Percentiles rank a stretch among this genome's conserved stretches.
Evolutionary conservation across 1,284 basidiomycete species (phyloP).

Genomic region (Kalmanozyma brasiliensis): DNA sequence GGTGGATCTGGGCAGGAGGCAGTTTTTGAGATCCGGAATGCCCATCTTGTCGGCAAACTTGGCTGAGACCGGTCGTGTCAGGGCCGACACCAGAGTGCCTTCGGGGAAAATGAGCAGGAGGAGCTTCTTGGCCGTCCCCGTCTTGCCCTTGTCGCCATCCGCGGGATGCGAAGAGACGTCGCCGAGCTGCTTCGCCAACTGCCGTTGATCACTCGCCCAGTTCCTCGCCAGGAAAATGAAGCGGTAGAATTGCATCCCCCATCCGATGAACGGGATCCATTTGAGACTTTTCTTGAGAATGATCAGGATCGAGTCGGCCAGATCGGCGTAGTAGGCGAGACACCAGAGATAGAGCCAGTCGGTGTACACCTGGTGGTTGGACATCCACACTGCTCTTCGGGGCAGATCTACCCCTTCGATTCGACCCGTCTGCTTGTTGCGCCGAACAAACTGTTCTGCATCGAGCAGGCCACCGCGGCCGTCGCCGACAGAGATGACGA

Average conservation of each 20-base stretch:
- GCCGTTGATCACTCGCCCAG: constrained; percentile 51
- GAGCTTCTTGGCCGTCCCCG: constrained; percentile 39
- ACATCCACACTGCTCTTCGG: constrained; percentile 49
- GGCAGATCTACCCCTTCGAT: constrained; percentile 49
- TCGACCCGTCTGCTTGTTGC: constrained; percentile 36
- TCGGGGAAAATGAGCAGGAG: constrained; percentile 63
- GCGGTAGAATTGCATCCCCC: constrained; percentile 63
- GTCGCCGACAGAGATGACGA: constrained; percentile 55
- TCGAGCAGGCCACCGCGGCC: constrained; percentile 48
- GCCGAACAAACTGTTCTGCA: constrained; percentile 45
- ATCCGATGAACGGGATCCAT: constrained; percentile 60
- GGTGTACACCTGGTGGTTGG: constrained; percentile 61
- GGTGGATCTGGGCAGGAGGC: constrained; percentile 87
- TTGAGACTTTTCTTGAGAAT: constrained; percentile 57
- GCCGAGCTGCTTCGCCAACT: constrained; percentile 46
- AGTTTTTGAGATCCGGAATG: constrained; percentile 79
- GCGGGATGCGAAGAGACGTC: constrained; percentile 27
- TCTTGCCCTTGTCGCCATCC: not conserved
- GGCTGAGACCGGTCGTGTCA: constrained; percentile 52
- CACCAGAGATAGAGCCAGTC: constrained; percentile 65
- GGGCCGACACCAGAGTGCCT: constrained; percentile 56
- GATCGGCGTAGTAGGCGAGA: constrained; percentile 57
- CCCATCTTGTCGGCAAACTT: constrained; percentile 62
- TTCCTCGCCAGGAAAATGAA: constrained; percentile 61
- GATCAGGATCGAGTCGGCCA: constrained; percentile 54